Conservation (phyloP, 176 grass and related monocot genomes). For the Musa schizocarpa region DNA sequence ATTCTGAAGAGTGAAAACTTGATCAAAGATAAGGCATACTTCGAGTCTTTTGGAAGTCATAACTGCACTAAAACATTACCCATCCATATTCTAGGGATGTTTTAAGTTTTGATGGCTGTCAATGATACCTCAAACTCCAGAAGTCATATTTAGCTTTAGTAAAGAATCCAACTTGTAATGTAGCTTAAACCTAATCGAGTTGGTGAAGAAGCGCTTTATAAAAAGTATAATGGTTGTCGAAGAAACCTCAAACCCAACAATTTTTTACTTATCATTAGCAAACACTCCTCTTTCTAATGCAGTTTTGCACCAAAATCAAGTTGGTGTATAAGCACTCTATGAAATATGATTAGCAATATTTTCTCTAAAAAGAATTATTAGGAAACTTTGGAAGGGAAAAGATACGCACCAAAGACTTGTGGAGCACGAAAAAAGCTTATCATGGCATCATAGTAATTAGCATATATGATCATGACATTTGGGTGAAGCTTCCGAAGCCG, state of each 20-base stretch:
- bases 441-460: conserved; percentile 23
- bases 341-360: neutral
- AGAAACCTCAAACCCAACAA: neutral
- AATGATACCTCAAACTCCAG: neutral
- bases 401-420: conserved; percentile 3
- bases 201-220: too few species aligned
- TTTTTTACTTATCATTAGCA: neutral
- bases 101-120: neutral
- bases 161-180: too few species aligned
- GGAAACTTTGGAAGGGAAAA: neutral
- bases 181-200: too few species aligned
- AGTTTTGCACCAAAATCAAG: neutral
- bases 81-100: too few species aligned
- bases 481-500: neutral
- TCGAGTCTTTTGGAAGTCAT: neutral
- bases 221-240: neutral
- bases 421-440: neutral
- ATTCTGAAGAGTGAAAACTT: neutral
- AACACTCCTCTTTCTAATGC: neutral
- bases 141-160: too few species aligned
- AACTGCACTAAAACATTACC: neutral
- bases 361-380: neutral
- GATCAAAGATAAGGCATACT: neutral
- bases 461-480: conserved; percentile 11
- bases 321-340: neutral